These are phyloP conservation scores for Tuber calosporum DNA, from an alignment of 495 filamentous ascomycete species.

Conservation along the genomic window DNA sequence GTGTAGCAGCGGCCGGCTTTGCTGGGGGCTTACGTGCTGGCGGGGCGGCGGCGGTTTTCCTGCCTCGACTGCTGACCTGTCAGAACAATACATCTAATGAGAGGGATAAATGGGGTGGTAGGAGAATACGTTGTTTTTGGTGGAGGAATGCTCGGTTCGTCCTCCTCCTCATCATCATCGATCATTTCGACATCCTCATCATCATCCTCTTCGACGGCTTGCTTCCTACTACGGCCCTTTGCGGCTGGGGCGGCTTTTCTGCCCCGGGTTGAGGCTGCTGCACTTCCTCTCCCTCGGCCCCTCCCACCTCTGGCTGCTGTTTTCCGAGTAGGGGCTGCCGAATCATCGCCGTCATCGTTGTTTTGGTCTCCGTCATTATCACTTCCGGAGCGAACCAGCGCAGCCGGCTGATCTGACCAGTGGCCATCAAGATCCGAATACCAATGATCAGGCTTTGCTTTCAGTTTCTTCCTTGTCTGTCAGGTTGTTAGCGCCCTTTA, in stretches of 20 bases:
- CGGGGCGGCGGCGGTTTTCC: slow-evolving; percentile 46
- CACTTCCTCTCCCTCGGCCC: slow-evolving; percentile 41
- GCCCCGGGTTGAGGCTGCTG: slow-evolving; percentile 45
- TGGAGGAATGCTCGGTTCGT: slow-evolving; percentile 53
- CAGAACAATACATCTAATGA: slow-evolving; percentile 36
- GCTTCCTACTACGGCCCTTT: slow-evolving; percentile 49
- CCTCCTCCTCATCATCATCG: slow-evolving; percentile 59
- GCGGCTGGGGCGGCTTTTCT: slow-evolving; percentile 46
- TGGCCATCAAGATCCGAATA: slow-evolving; percentile 75
- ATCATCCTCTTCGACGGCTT: slow-evolving; percentile 55
- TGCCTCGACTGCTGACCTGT: slow-evolving; percentile 40
- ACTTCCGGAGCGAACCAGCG: slow-evolving; percentile 50
- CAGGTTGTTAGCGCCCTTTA: slow-evolving; percentile 20
- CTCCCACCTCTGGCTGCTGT: slow-evolving; percentile 37
- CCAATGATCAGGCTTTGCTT: slow-evolving; percentile 72
- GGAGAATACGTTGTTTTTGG: slow-evolving; percentile 44
- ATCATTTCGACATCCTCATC: slow-evolving; percentile 44
- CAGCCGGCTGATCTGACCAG: slow-evolving; percentile 74
- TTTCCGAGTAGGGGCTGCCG: slow-evolving; percentile 41
- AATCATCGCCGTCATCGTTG: slow-evolving; percentile 36
- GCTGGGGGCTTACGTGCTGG: slow-evolving; percentile 45
- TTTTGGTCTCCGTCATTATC: slow-evolving; percentile 46
- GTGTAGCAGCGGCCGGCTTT: slow-evolving; percentile 43
- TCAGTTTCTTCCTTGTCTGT: slow-evolving; percentile 56
- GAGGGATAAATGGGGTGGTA: slow-evolving; percentile 38